Conservation (phyloP, 2,329 filamentous ascomycete genomes). For the Fusarium sarcochroum region DNA sequence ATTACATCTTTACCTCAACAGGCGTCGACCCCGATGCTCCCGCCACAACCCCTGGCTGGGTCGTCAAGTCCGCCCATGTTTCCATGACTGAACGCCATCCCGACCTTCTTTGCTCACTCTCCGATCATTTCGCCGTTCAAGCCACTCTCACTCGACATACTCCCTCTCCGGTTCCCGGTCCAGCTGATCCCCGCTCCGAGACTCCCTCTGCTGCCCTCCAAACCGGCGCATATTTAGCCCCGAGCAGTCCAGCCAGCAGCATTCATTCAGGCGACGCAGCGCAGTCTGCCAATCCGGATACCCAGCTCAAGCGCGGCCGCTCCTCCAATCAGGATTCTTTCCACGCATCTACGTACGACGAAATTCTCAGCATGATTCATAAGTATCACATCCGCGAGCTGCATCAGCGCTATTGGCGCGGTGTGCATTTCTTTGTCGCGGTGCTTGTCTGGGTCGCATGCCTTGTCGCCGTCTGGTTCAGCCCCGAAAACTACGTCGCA, state of each 20-base stretch:
- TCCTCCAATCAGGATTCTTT: conserved; percentile 36
- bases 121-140: conserved; percentile 94
- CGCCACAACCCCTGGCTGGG: conserved; percentile 66
- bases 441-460: conserved; percentile 79
- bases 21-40: conserved; percentile 56
- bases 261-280: conserved; percentile 38
- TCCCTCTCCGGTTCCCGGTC: conserved; percentile 40
- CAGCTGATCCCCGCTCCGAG: conserved; percentile 31
- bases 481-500: conserved; percentile 79
- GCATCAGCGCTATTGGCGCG: conserved; percentile 78
- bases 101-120: conserved; percentile 85
- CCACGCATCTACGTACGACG: conserved; percentile 38
- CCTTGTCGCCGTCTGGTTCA: conserved; percentile 89
- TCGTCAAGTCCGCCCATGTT: conserved; percentile 78
- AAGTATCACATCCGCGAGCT: conserved; percentile 80
- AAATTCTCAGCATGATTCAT: conserved; percentile 79
- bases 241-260: conserved; percentile 44
- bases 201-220: conserved; percentile 45
- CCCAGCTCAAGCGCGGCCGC: conserved; percentile 52
- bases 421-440: conserved; percentile 79
- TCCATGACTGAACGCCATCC: conserved; percentile 88
- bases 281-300: conserved; percentile 48
- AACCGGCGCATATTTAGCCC: conserved; percentile 46
- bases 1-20: conserved; percentile 90
- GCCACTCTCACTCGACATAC: conserved; percentile 75